Percentiles rank a stretch among this genome's conserved stretches.
phyloP scores from a whole-genome alignment of 768 basidiomycete species.

The Russula compacta region DNA sequence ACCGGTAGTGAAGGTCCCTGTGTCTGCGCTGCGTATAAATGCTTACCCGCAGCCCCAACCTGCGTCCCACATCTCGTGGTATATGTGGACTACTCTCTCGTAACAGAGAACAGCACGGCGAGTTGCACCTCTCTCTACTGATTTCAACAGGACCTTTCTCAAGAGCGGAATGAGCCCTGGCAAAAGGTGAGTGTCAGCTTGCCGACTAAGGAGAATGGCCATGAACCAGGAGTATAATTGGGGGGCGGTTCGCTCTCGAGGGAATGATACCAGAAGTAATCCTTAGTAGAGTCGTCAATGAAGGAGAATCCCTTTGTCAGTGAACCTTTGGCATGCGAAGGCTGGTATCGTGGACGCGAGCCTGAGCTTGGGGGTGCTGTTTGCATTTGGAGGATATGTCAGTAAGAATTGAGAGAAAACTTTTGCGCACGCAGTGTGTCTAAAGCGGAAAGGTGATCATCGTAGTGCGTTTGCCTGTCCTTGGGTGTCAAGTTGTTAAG shows the following conservation, averaged over 20 bases:
- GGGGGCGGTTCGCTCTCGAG: constrained; percentile 35
- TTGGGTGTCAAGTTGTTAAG: constrained; percentile 31
- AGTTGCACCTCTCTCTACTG: constrained; percentile 41
- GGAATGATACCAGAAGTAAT: constrained; percentile 59
- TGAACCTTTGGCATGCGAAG: not conserved
- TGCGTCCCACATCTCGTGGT: constrained; percentile 49
- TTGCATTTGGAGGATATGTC: not conserved
- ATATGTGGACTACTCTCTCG: constrained; percentile 50
- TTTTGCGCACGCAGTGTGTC: constrained; percentile 4
- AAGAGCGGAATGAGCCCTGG: constrained; percentile 60
- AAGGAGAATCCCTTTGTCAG: not conserved
- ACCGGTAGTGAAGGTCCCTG: not conserved
- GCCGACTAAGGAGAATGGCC: not conserved
- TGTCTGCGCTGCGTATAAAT: constrained; percentile 1
- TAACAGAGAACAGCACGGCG: constrained; percentile 56
- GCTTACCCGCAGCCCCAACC: constrained; percentile 47
- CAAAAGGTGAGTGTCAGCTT: not conserved
- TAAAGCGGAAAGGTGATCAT: constrained; percentile 34
- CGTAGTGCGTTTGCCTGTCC: constrained; percentile 48
- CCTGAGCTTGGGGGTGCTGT: constrained; percentile 5
- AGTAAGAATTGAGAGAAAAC: not conserved
- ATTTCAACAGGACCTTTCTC: constrained; percentile 43
- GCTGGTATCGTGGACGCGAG: not conserved
- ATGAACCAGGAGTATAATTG: constrained; percentile 57
- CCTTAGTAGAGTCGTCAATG: constrained; percentile 21